These are phyloP conservation scores for Meyerozyma athensensis DNA, from an alignment of 1,139 yeast genomes.

Conservation along the genomic window DNA sequence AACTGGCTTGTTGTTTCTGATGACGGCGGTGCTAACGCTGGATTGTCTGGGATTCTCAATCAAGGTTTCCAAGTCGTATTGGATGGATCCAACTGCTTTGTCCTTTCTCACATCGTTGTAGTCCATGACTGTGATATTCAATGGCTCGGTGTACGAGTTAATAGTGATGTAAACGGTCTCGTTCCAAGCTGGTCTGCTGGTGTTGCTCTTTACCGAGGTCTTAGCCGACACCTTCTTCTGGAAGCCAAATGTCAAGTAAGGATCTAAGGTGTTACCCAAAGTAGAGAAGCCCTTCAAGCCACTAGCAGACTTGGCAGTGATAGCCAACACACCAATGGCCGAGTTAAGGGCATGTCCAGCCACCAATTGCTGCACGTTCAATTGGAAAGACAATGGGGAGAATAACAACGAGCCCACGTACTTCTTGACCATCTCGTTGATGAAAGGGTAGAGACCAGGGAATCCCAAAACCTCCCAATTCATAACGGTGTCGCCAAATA, in stretches of 20 bases:
- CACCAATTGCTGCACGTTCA: conserved; percentile 84
- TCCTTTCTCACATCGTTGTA: conserved; percentile 77
- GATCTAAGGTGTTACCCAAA: conserved; percentile 79
- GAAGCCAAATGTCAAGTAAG: conserved; percentile 75
- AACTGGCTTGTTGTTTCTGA: conserved; percentile 76
- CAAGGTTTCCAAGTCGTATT: conserved; percentile 68
- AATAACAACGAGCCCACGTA: conserved; percentile 85
- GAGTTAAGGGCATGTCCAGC: conserved; percentile 80
- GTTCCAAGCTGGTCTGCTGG: conserved; percentile 75
- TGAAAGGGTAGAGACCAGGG: conserved; percentile 81
- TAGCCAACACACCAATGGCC: conserved; percentile 79
- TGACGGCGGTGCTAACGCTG: conserved; percentile 50
- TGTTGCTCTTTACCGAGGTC: conserved; percentile 62
- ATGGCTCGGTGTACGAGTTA: conserved; percentile 73
- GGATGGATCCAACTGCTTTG: conserved; percentile 71
- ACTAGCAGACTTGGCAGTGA: conserved; percentile 63
- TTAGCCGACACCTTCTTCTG: conserved; percentile 54
- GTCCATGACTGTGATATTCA: conserved; percentile 66
- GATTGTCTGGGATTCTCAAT: conserved; percentile 51
- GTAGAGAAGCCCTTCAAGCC: conserved; percentile 65
- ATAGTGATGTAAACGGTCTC: conserved; percentile 71
- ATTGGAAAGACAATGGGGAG: conserved; percentile 85
- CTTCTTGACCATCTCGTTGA: conserved; percentile 78
- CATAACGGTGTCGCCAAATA: conserved; percentile 73
- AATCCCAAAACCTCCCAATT: conserved; percentile 82